These are phyloP conservation scores for Aphanomyces euteiches DNA, from an alignment of 352 stramenopile genomes.

Conservation along the genomic window DNA sequence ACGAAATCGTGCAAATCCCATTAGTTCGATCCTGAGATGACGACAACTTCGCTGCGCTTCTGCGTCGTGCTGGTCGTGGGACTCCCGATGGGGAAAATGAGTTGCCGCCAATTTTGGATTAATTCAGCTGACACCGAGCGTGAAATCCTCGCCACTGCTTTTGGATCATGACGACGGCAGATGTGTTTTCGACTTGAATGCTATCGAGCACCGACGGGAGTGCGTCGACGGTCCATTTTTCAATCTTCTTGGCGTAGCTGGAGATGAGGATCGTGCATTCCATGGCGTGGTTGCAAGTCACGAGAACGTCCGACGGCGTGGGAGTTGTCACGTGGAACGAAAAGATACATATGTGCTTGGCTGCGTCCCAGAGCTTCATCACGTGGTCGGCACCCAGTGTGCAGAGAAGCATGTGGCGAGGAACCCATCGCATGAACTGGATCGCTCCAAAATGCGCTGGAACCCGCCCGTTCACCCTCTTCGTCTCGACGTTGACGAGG, in stretches of 20 bases:
- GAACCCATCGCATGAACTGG: conserved; percentile 17
- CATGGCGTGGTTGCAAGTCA: background rate
- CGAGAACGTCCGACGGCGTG: background rate
- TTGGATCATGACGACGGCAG: conserved; percentile 23
- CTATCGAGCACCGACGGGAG: conserved; percentile 20
- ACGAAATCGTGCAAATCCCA: no score
- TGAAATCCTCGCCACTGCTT: conserved; percentile 24
- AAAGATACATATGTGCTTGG: conserved; percentile 16
- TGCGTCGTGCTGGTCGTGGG: no score
- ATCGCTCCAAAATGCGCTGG: conserved; percentile 21
- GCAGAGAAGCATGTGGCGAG: conserved; percentile 3
- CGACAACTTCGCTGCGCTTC: no score
- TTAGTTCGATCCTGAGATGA: no score
- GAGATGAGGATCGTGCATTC: conserved; percentile 2
- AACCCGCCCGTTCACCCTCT: background rate
- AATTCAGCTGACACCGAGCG: background rate
- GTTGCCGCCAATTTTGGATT: no score
- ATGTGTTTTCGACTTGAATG: conserved; percentile 8
- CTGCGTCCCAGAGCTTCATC: conserved; percentile 27
- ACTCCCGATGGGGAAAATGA: no score
- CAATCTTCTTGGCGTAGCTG: conserved; percentile 17
- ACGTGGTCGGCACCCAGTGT: conserved; percentile 13
- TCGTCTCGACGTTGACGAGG: conserved; percentile 19
- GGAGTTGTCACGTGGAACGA: background rate
- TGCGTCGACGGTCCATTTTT: conserved; percentile 8